phyloP scores from a whole-genome alignment of 345 rosid genomes.

The Excoecaria cochinchinensis region DNA sequence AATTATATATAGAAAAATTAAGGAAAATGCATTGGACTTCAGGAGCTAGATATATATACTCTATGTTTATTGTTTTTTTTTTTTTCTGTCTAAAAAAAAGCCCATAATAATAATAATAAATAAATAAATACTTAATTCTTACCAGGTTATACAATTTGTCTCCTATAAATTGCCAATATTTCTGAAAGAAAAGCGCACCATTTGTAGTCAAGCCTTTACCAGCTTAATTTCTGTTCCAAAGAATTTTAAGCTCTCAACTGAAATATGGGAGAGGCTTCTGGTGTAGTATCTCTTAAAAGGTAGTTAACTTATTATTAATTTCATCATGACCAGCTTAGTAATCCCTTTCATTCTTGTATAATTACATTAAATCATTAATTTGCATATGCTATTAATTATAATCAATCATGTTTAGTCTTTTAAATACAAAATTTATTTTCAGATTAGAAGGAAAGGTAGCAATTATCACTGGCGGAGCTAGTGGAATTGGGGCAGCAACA shows the following conservation, averaged over 20 bases:
- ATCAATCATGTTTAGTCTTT: no score
- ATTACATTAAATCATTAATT: no score
- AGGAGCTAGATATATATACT: no score
- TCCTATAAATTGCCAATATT: not conserved
- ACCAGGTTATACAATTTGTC: not conserved
- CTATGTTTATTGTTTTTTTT: no score
- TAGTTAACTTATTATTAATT: not conserved
- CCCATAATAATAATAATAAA: no score
- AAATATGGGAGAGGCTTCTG: not conserved
- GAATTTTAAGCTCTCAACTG: not conserved
- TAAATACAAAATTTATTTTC: not conserved
- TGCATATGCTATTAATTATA: no score
- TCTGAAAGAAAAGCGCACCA: not conserved
- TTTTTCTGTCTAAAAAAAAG: no score
- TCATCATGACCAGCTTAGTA: no score
- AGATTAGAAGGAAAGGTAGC: slow-evolving; percentile 19
- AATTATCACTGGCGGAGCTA: slow-evolving; percentile 22
- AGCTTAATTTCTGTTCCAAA: not conserved
- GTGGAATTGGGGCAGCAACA: slow-evolving; percentile 23
- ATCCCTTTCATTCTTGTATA: no score
- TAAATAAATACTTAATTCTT: no score
- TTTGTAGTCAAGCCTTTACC: not conserved
- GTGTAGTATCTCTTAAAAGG: not conserved
- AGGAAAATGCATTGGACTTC: no score
- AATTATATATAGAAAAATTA: no score